Base-by-base conservation (phyloP, 768 basidiomycete species). In the Hirschioporus abietinus region DNA sequence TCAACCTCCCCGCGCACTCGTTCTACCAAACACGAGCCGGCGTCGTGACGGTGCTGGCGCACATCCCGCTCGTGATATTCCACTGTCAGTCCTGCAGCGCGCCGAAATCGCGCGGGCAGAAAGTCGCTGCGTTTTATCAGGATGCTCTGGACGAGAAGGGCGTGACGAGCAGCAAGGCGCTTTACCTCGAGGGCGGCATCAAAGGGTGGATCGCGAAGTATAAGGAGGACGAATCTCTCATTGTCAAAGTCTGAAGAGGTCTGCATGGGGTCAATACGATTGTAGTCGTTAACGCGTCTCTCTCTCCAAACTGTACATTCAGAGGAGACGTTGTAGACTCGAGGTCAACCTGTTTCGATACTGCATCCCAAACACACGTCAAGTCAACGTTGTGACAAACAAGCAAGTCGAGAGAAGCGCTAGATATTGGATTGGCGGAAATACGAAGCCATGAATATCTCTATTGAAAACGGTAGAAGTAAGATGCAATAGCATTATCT, bases 1-100 rank as follows among this genome's bases (percentile, higher is more conserved):
- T 82, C 67, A 83, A 82, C 70, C 74, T 82, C 0, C 81, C 82
- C 12, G 82, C 80, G 0, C 80, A 83, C 59, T 78, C 80, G 0
- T 79, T 82, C 72, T 75, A 78, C 64, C 76, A 74, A 20, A 76
- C 78, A 0, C 72, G 80, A 0, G 75, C 77, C 0, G 69, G 69
- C 8, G 66, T 80, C 20, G 23, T 77, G 17, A 71, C 77, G 0
- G 23, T 81, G 15, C 71, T 81, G 9, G 66, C 67, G 4, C 65
- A 64, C 20, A 65, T 74, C 7, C 71, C 74, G 4, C 57, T 69
- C 12, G 71, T 78, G 30, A 66, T 77, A 52, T 74, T 74, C 60
- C 66, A 73, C 57, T 74, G 72, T 63, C 66, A 70, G 20, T 65
- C 73, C 23, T 74, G 72, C 36, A 15, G 60, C 3, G 3, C 24